Base-by-base conservation (phyloP, 2,329 filamentous ascomycete species). In the Microdochium trichocladiopsis region DNA sequence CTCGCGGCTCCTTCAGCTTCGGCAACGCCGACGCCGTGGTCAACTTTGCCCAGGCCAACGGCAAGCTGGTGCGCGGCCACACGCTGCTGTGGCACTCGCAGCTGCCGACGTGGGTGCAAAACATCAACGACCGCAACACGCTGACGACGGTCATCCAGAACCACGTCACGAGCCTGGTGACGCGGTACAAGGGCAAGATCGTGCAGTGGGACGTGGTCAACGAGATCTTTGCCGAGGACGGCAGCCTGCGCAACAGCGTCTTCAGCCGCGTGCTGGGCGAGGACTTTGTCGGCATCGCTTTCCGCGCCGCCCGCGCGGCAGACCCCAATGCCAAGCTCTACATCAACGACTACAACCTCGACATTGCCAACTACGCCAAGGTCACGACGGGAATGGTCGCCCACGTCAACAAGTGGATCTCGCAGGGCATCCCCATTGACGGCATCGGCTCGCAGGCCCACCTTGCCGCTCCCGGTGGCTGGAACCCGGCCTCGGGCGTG, bases 281-380 rank as follows among this genome's bases (percentile, higher is more conserved):
- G 69, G 78, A 79, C 65, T 89, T 86, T 62, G 80, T 90, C 50
- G 72, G 74, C 22, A 85, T 87, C 60, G 86, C 86, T 31, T 90
- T 90, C 70, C 74, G 79, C 50, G 80, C 86, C 11, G 87, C 87
- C 21, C 78, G 80, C 50, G 74, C 74, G 9, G 85, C 83, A 12
- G 87, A 90, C 64, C 84, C 86, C 2, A 60, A 68, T 52, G 84
- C 83, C 2, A 86, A 85, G 69, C 74, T 90, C 36, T 91, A 88
- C 72, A 87, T 90, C 70, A 91, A 90, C 68, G 86, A 90, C 66
- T 82, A 77, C 69, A 87, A 87, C 71, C 77, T 87, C 50, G 85
- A 87, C 69, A 73, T 67, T 47, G 75, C 83, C 18, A 75, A 60
- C 57, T 77, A 78, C 60, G 71, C 76, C 56, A 90, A 90, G 72